Conservation (phyloP, 2,329 filamentous ascomycete genomes). For the Claviceps citrina region DNA sequence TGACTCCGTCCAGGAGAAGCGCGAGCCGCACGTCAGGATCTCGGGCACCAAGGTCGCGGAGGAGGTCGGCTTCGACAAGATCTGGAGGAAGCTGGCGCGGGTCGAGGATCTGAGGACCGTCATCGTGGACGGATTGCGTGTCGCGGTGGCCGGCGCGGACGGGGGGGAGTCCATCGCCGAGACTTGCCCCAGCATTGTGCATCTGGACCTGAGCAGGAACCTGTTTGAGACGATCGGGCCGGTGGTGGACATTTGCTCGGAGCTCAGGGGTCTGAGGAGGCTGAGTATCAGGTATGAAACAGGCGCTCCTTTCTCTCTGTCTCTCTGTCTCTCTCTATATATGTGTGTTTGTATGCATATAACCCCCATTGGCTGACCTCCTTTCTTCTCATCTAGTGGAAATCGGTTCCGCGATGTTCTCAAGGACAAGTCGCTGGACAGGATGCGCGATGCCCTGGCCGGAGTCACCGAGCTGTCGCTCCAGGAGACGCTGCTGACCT, state of each 20-base stretch:
- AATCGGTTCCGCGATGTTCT: constrained; percentile 49
- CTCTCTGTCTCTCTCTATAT: background rate
- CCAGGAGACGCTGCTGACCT: constrained; percentile 50
- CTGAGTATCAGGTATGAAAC: constrained; percentile 50
- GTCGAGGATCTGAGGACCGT: constrained; percentile 66
- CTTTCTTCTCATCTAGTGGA: constrained; percentile 36
- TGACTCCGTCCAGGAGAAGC: constrained; percentile 25
- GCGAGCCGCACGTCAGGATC: constrained; percentile 42
- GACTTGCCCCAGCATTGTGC: constrained; percentile 51
- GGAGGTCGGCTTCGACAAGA: constrained; percentile 91
- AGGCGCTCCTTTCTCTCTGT: background rate
- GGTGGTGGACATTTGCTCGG: constrained; percentile 54
- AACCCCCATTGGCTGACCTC: background rate
- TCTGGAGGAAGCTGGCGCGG: constrained; percentile 61
- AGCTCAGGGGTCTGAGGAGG: constrained; percentile 48
- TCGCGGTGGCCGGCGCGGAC: constrained; percentile 28
- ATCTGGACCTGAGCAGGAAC: constrained; percentile 77
- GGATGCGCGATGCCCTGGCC: constrained; percentile 27
- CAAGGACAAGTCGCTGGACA: constrained; percentile 15
- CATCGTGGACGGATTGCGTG: constrained; percentile 61
- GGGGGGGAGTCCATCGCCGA: constrained; percentile 26
- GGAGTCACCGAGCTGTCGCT: constrained; percentile 46
- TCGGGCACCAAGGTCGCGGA: constrained; percentile 67
- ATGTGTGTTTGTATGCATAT: too few species aligned
- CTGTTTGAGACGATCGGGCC: constrained; percentile 54